Percentiles rank a stretch among this genome's conserved stretches.
These are phyloP conservation scores for Boletus pseudopeckii DNA, from an alignment of 768 basidiomycete species.

Conservation along the genomic window DNA sequence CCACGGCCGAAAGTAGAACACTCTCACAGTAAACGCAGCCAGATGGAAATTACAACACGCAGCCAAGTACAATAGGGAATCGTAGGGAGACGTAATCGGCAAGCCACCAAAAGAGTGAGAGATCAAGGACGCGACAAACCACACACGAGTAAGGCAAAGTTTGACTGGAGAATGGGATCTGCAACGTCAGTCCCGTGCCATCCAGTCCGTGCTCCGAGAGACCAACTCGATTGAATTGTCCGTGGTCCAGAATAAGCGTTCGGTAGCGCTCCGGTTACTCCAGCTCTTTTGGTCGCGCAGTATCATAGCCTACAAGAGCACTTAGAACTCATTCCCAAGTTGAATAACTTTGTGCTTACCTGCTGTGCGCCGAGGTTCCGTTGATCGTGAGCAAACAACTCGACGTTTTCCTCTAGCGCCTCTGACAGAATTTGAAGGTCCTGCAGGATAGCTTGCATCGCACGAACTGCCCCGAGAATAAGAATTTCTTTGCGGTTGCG, in stretches of 20 bases:
- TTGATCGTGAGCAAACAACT: slow-evolving; percentile 89
- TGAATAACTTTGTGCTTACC: slow-evolving; percentile 42
- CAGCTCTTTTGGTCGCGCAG: slow-evolving; percentile 94
- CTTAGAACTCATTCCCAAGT: not conserved
- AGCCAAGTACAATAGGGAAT: slow-evolving; percentile 19
- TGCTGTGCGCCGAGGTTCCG: slow-evolving; percentile 97
- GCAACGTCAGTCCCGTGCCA: slow-evolving; percentile 57
- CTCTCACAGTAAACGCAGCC: slow-evolving; percentile 13
- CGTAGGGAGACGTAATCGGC: slow-evolving; percentile 1
- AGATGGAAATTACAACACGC: slow-evolving; percentile 22
- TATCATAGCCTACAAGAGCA: slow-evolving; percentile 76
- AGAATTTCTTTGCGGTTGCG: slow-evolving; percentile 79
- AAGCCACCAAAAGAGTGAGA: slow-evolving; percentile 9
- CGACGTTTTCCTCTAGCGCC: slow-evolving; percentile 87
- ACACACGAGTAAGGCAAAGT: slow-evolving; percentile 3
- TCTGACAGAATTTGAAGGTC: slow-evolving; percentile 86
- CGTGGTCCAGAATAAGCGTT: slow-evolving; percentile 88
- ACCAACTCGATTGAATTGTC: slow-evolving; percentile 89
- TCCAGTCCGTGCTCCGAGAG: slow-evolving; percentile 83
- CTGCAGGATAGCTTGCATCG: slow-evolving; percentile 79
- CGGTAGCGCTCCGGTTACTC: slow-evolving; percentile 88
- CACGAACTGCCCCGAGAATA: slow-evolving; percentile 68
- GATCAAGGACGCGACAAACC: not conserved
- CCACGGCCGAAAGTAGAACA: slow-evolving; percentile 3
- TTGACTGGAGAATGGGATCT: not conserved